Percentiles rank a stretch among this genome's conserved stretches.
phyloP scores from a whole-genome alignment of 208 protist genomes.

The Trypanosoma cruzi region DNA sequence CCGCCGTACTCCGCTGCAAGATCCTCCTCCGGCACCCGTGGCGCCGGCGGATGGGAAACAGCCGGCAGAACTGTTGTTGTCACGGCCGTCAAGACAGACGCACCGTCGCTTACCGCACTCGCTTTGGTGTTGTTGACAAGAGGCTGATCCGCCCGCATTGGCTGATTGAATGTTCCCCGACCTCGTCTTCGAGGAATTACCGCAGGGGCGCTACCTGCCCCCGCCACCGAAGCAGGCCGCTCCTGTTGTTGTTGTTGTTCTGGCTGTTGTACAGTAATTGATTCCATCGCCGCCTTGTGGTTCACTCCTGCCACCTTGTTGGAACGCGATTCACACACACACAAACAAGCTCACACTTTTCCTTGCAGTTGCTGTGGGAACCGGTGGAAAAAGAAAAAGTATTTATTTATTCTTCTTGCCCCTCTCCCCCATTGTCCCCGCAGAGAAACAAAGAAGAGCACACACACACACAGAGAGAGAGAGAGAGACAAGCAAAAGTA shows the following conservation, averaged over 20 bases:
- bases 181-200: constrained; percentile 57
- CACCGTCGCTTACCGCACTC: constrained; percentile 26
- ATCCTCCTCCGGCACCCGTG: constrained; percentile 36
- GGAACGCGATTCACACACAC: background rate
- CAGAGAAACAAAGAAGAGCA: constrained; percentile 16
- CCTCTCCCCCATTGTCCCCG: background rate
- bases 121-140: constrained; percentile 25
- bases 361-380: constrained; percentile 1
- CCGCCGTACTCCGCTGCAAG: constrained; percentile 40
- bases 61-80: constrained; percentile 58
- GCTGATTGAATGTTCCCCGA: constrained; percentile 65
- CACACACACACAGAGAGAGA: constrained; percentile 3
- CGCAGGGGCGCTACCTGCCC: constrained; percentile 2
- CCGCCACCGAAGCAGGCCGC: no score
- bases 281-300: constrained; percentile 1
- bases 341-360: no score
- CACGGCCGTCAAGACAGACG: constrained; percentile 49
- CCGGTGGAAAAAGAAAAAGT: background rate
- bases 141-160: constrained; percentile 69
- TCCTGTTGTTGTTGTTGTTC: background rate
- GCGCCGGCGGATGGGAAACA: constrained; percentile 20
- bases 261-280: background rate
- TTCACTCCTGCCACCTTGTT: no score
- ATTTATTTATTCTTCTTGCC: background rate
- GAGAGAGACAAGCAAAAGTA: background rate